Evolutionary conservation across 2,329 filamentous ascomycete genomes (phyloP).

Genomic region (Tympanopsis confertula): DNA sequence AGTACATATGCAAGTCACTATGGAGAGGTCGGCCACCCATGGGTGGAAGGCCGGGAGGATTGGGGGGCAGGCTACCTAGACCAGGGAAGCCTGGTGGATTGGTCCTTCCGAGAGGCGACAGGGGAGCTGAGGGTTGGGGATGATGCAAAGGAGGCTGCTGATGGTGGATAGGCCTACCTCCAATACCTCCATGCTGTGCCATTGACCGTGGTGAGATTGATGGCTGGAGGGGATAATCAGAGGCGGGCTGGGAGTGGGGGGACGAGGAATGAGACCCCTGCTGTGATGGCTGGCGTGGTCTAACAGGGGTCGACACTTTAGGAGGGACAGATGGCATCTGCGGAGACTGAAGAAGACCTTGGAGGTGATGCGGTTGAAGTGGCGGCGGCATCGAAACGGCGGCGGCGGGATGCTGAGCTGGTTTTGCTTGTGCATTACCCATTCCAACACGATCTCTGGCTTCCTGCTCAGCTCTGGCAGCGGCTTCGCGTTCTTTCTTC

Average conservation of each 20-base stretch:
- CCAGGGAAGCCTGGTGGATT: background rate
- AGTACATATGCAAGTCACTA: background rate
- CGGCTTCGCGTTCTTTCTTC: conserved; percentile 17
- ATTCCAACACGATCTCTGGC: no score
- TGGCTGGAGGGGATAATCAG: background rate
- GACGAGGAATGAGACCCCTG: background rate
- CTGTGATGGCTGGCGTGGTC: background rate
- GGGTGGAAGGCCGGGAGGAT: background rate
- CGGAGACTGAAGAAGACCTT: background rate
- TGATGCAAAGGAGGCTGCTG: background rate
- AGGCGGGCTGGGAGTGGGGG: background rate
- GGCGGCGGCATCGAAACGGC: conserved; percentile 25
- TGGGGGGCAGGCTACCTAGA: background rate
- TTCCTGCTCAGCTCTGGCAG: conserved; percentile 32
- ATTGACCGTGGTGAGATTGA: background rate
- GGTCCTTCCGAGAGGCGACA: background rate
- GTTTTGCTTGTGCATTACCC: conserved; percentile 29
- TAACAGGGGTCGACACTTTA: background rate
- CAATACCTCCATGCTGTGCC: background rate
- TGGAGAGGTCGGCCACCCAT: background rate
- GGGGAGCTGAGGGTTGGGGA: background rate
- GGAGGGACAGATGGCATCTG: background rate
- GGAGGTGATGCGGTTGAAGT: no score
- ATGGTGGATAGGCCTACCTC: background rate
- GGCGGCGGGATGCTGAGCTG: conserved; percentile 22